phyloP scores from a whole-genome alignment of 1,284 basidiomycete genomes.

The Neonothopanus nambi region DNA sequence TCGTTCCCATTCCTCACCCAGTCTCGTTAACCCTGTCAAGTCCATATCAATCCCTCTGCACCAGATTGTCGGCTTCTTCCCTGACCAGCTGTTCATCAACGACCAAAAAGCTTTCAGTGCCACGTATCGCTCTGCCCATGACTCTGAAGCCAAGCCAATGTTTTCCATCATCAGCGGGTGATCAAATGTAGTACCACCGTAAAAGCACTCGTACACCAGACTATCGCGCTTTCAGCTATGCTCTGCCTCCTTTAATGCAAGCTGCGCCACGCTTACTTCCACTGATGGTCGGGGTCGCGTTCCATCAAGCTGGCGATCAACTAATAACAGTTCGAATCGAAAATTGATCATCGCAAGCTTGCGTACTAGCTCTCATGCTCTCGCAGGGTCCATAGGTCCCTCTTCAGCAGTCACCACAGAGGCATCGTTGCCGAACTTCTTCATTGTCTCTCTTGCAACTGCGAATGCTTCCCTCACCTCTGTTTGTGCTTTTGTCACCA shows the following conservation, averaged over 20 bases:
- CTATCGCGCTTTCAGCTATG: background rate
- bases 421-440: background rate
- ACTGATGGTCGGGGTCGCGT: background rate
- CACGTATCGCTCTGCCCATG: background rate
- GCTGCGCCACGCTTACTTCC: background rate
- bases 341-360: constrained; percentile 5
- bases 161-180: background rate
- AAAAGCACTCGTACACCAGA: background rate
- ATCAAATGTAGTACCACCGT: background rate
- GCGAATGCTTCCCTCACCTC: background rate
- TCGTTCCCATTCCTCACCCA: background rate
- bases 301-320: background rate
- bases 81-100: constrained; percentile 5
- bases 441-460: background rate
- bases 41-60: background rate
- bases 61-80: background rate
- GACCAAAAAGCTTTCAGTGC: background rate
- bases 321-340: background rate
- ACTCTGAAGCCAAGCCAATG: background rate
- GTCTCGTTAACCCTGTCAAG: background rate
- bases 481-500: too few species aligned
- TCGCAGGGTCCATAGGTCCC: background rate
- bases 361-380: background rate
- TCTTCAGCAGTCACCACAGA: background rate
- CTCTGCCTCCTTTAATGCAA: background rate